phyloP scores from a whole-genome alignment of 148 eudicot genomes.

The Rhododendron ferrugineum region DNA sequence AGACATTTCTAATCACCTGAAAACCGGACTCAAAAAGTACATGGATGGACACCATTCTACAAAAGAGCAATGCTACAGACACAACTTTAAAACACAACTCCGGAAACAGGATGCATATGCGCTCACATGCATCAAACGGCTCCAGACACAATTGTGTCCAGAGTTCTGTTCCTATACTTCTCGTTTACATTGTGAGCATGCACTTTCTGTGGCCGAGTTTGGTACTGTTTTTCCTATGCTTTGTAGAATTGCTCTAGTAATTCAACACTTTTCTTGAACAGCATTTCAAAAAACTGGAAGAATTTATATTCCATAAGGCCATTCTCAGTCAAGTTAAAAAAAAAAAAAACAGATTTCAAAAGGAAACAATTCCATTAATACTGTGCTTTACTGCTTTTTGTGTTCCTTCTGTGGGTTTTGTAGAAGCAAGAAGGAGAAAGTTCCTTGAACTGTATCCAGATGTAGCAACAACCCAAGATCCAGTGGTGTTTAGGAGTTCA shows the following conservation, averaged over 20 bases:
- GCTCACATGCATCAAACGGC: neutral
- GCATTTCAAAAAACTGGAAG: neutral
- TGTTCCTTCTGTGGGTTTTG: neutral
- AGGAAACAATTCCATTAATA: neutral
- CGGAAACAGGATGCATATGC: neutral
- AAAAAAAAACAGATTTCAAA: neutral
- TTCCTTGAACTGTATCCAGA: slow-evolving; percentile 16
- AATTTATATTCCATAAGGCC: neutral
- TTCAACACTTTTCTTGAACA: neutral
- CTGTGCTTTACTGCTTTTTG: neutral
- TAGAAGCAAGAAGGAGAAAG: slow-evolving; percentile 26
- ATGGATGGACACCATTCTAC: neutral
- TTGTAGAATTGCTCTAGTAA: neutral
- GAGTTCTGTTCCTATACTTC: neutral
- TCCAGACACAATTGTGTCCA: neutral
- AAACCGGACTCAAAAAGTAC: neutral
- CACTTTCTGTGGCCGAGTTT: neutral
- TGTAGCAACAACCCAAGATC: slow-evolving; percentile 16
- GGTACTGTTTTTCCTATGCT: neutral
- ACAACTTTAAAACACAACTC: neutral
- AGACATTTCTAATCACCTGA: neutral
- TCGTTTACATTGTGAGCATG: neutral
- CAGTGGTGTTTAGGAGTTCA: slow-evolving; percentile 19
- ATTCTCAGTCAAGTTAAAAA: neutral
- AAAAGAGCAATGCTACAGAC: neutral